Percentiles rank a stretch among this genome's conserved stretches.
phyloP scores from a whole-genome alignment of 2,329 filamentous ascomycete genomes.

The Fusarium sp. region DNA sequence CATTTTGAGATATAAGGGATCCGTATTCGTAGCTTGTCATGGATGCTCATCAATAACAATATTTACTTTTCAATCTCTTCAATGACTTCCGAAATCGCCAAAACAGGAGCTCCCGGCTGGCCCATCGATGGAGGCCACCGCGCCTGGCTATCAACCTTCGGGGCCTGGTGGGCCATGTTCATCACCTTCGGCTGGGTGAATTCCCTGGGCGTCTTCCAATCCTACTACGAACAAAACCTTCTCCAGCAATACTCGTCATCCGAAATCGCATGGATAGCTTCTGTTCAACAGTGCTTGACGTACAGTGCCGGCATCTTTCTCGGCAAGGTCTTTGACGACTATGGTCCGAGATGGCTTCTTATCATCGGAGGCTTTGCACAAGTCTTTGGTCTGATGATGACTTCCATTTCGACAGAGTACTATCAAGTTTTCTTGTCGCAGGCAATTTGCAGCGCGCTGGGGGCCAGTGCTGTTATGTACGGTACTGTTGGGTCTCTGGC shows the following conservation, averaged over 20 bases:
- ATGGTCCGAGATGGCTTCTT: neutral
- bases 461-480: neutral
- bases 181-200: neutral
- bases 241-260: neutral
- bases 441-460: neutral
- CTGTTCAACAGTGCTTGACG: neutral
- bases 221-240: neutral
- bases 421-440: neutral
- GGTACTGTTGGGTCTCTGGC: neutral
- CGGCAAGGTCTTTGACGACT: neutral
- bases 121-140: neutral
- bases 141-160: neutral
- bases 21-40: neutral
- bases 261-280: neutral
- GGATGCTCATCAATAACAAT: neutral
- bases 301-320: neutral
- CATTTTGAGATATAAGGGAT: neutral
- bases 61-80: neutral
- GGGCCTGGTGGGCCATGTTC: neutral
- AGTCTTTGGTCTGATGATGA: slow-evolving; percentile 2
- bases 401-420: neutral
- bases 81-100: neutral
- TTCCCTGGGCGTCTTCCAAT: neutral
- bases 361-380: neutral
- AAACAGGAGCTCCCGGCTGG: neutral